Evolutionary conservation across 2,329 filamentous ascomycete species (phyloP).

Genomic region (Colletotrichum ledebouriae): DNA sequence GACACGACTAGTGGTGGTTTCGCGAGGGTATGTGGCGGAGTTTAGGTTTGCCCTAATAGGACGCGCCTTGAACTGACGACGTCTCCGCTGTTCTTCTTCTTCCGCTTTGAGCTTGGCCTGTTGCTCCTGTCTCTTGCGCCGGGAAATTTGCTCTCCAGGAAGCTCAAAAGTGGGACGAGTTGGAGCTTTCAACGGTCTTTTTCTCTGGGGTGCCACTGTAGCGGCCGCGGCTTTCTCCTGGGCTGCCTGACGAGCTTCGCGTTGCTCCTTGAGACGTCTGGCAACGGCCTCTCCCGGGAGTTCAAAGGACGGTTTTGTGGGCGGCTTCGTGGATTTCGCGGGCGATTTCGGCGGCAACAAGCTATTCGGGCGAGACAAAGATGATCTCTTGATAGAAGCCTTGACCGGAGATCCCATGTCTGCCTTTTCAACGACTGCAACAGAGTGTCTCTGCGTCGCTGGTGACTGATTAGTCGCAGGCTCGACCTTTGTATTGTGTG

Average conservation of each 20-base stretch:
- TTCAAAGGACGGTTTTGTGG: slow-evolving; percentile 70
- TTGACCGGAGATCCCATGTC: slow-evolving; percentile 42
- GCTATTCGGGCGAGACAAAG: slow-evolving; percentile 54
- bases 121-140: slow-evolving; percentile 67
- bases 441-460: slow-evolving; percentile 57
- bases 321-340: slow-evolving; percentile 66
- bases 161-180: slow-evolving; percentile 72
- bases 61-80: slow-evolving; percentile 74
- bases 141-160: slow-evolving; percentile 72
- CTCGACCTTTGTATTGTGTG: slow-evolving; percentile 59
- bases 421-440: slow-evolving; percentile 49
- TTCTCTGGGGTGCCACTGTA: slow-evolving; percentile 56
- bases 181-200: slow-evolving; percentile 65
- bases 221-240: slow-evolving; percentile 42
- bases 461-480: slow-evolving; percentile 51
- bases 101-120: slow-evolving; percentile 68
- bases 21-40: slow-evolving; percentile 62
- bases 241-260: slow-evolving; percentile 64
- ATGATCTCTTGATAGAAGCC: slow-evolving; percentile 45
- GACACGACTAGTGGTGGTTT: slow-evolving; percentile 70
- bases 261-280: slow-evolving; percentile 68
- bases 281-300: slow-evolving; percentile 74
- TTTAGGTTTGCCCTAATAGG: slow-evolving; percentile 63
- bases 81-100: slow-evolving; percentile 71
- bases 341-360: slow-evolving; percentile 61